Base-by-base conservation (phyloP, 306 rosid species). In the Acacia acuminata region DNA sequence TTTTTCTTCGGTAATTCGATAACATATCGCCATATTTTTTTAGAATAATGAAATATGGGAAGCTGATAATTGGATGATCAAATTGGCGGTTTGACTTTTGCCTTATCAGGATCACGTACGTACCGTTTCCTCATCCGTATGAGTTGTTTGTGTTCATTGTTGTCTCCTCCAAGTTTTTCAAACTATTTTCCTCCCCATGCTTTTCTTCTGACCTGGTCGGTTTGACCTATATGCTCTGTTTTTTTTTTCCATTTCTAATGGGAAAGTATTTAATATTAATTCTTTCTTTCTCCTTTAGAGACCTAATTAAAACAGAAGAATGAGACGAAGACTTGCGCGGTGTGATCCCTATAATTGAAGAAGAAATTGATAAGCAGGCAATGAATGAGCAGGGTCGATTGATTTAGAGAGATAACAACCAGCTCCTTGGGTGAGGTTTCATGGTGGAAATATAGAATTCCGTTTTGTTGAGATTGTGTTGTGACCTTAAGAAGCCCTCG, bases 81-180 rank as follows among this genome's bases (percentile, higher is more conserved):
- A 1, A 19, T 67, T 81, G 87, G 84, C 87, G 84, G 90, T 87
- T 87, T 85, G 93, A 87, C 83, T 74, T 75, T 0, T 82, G 88
- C 88, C 92, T 43, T 40, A 25, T 63, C 64, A 71, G 67, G 63
- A 68, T 74, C 82, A 5, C 8, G 20, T 14, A 13, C 8, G n/a
- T 0, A 78, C 84, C 56, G 1, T 20, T 45, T 50, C 63, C 44
- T 34, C 3, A 11, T 16, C 64, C 45, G 10, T 25, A 79, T 83
- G 83, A 86, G 87, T 90, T 85, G 84, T 83, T 90, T 79, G 58
- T 77, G 75, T 58, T 61, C 81, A 56, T 56, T 78, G 40, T 5
- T 30, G 36, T 69, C 72, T 58, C 71, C 61, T 22, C 56, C 45
- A 16, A 51, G n/a, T 77, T 73, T 48, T 43, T 71, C 67, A 32